Percentiles rank a stretch among this genome's conserved stretches.
Conservation (phyloP, 352 stramenopile genomes). For the Pythium pyrilobum region DNA sequence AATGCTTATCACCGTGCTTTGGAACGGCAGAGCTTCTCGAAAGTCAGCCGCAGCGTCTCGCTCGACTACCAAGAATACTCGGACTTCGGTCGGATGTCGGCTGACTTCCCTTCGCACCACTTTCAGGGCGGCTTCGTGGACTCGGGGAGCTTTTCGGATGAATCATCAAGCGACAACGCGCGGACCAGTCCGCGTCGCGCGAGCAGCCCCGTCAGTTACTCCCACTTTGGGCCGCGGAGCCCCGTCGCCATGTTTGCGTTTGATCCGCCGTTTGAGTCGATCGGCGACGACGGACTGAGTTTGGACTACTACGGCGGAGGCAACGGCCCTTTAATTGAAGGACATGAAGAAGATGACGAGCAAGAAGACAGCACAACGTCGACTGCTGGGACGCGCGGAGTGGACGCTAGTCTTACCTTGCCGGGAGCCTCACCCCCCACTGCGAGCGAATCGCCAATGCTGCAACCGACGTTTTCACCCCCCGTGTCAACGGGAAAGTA, state of each 20-base stretch:
- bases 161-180: constrained; percentile 33
- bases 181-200: constrained; percentile 47
- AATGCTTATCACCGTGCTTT: too few species aligned
- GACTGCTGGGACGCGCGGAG: background rate
- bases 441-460: constrained; percentile 22
- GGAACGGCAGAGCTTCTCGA: constrained; percentile 52
- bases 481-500: constrained; percentile 60
- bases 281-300: constrained; percentile 17
- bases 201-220: constrained; percentile 55
- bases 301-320: constrained; percentile 9
- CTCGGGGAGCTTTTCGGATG: constrained; percentile 50
- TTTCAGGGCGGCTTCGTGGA: constrained; percentile 48
- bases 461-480: constrained; percentile 52
- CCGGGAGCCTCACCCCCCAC: background rate
- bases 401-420: background rate
- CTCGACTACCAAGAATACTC: constrained; percentile 67
- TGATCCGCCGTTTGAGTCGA: constrained; percentile 59
- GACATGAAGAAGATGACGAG: constrained; percentile 26
- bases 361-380: background rate
- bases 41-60: constrained; percentile 67
- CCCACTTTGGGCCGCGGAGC: constrained; percentile 57
- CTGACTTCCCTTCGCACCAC: constrained; percentile 23
- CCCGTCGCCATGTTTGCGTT: constrained; percentile 62
- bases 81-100: constrained; percentile 46
- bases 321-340: constrained; percentile 23